A percentile compares a stretch with the other conserved stretches of the same genome.
phyloP scores from a whole-genome alignment of 1,284 basidiomycete genomes.

The Sanghuangporus weigelae region DNA sequence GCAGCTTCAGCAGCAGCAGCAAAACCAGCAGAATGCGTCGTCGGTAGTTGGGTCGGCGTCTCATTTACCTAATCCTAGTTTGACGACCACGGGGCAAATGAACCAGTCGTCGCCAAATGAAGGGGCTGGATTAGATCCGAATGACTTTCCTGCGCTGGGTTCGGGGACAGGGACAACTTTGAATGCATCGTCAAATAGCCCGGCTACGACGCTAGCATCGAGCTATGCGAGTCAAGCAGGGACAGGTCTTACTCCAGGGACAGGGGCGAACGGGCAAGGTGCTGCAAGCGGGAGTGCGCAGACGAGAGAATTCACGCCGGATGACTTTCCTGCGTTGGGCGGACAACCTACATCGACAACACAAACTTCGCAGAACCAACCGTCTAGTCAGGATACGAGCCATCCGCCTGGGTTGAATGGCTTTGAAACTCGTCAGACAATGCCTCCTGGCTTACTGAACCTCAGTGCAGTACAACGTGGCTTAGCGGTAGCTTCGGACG shows the following conservation, averaged over 20 bases:
- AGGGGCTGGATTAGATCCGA: constrained; percentile 69
- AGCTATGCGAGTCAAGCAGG: constrained; percentile 78
- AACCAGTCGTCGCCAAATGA: constrained; percentile 58
- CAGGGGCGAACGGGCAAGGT: constrained; percentile 19
- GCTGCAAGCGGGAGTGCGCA: constrained; percentile 36
- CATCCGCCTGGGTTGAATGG: constrained; percentile 75
- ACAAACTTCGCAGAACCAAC: constrained; percentile 34
- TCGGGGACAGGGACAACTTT: constrained; percentile 38
- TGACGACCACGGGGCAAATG: constrained; percentile 43
- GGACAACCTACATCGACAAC: constrained; percentile 39
- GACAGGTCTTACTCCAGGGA: constrained; percentile 42
- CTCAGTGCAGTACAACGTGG: constrained; percentile 47
- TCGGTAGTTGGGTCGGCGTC: constrained; percentile 28
- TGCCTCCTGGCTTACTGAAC: constrained; percentile 64
- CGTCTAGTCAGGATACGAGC: constrained; percentile 27
- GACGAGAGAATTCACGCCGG: constrained; percentile 67
- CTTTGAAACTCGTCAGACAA: constrained; percentile 39
- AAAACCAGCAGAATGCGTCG: constrained; percentile 31
- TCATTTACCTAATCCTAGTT: constrained; percentile 36
- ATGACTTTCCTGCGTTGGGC: constrained; percentile 80
- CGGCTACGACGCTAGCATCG: constrained; percentile 30
- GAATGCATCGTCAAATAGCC: constrained; percentile 30
- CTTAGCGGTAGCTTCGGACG: constrained; percentile 38
- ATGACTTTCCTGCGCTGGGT: constrained; percentile 80
- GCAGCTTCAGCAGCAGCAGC: constrained; percentile 36